phyloP scores from a whole-genome alignment of 164 flowering plant species.

The Vitis labrusca region DNA sequence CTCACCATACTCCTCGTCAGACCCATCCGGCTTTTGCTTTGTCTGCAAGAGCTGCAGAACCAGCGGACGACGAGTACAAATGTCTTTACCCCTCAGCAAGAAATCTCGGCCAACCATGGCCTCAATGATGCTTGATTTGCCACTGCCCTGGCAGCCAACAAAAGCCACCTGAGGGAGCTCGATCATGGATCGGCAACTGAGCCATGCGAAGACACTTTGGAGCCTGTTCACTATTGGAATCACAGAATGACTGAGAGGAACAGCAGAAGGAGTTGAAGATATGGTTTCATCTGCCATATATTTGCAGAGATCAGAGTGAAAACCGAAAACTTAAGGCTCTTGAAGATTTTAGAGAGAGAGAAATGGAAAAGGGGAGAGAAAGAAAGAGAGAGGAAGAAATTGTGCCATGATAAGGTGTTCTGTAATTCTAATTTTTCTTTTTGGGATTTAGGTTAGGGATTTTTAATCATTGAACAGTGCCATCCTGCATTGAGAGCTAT shows the following conservation, averaged over 20 bases:
- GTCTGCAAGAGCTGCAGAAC: slow-evolving; percentile 84
- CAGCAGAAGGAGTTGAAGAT: slow-evolving; percentile 16
- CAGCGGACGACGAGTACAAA: slow-evolving; percentile 90
- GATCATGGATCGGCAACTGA: slow-evolving; percentile 65
- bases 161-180: slow-evolving; percentile 94
- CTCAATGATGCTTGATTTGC: slow-evolving; percentile 90
- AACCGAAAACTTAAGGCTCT: slow-evolving; percentile 1
- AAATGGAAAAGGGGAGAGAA: no score
- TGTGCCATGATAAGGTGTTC: no score
- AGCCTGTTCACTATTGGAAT: slow-evolving; percentile 92
- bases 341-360: slow-evolving; percentile 1
- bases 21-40: slow-evolving; percentile 47
- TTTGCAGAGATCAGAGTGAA: not conserved
- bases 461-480: no score
- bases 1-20: slow-evolving; percentile 89
- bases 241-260: slow-evolving; percentile 58
- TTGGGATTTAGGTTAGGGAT: no score
- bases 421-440: no score
- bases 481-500: no score
- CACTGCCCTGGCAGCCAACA: slow-evolving; percentile 95
- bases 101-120: slow-evolving; percentile 94
- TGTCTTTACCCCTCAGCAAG: slow-evolving; percentile 77
- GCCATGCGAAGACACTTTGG: slow-evolving; percentile 84
- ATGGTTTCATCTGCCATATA: slow-evolving; percentile 30
- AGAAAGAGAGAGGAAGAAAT: no score